These are phyloP conservation scores for Amanita exitialis DNA, from an alignment of 768 basidiomycete genomes.

Conservation along the genomic window DNA sequence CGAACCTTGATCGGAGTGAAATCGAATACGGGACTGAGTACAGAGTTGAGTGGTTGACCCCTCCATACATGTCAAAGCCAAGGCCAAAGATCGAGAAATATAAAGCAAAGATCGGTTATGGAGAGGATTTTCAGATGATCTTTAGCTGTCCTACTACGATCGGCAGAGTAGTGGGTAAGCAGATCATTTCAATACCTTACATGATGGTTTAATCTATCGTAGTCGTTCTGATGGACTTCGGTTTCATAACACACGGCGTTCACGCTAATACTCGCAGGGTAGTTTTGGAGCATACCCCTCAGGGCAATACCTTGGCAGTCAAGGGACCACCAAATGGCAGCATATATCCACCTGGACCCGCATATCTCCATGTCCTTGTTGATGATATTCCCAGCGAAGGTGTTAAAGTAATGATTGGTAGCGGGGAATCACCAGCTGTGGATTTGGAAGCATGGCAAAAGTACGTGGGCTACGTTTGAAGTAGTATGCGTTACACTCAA, in stretches of 20 bases:
- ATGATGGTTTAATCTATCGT: constrained; percentile 1
- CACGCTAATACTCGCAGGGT: constrained; percentile 74
- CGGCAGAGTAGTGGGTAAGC: constrained; percentile 39
- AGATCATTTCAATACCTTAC: background rate
- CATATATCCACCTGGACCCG: constrained; percentile 77
- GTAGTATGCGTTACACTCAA: background rate
- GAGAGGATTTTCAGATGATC: constrained; percentile 33
- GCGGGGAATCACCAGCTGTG: constrained; percentile 49
- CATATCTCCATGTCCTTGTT: constrained; percentile 60
- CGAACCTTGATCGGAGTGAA: constrained; percentile 71
- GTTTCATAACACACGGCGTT: constrained; percentile 70
- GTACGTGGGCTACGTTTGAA: constrained; percentile 26
- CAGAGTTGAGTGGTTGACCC: constrained; percentile 77
- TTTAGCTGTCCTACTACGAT: constrained; percentile 27
- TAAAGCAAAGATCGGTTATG: constrained; percentile 32
- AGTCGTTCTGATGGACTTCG: constrained; percentile 77
- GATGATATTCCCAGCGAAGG: constrained; percentile 60
- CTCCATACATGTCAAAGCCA: constrained; percentile 62
- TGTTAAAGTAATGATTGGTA: constrained; percentile 56
- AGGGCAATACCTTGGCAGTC: constrained; percentile 42
- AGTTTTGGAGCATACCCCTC: constrained; percentile 36
- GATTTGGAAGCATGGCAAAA: constrained; percentile 46
- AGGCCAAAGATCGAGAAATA: constrained; percentile 41
- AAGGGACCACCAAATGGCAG: constrained; percentile 51
- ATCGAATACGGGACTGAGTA: constrained; percentile 77